A percentile compares a stretch with the other conserved stretches of the same genome.
phyloP scores from a whole-genome alignment of 805 yeast species.

The Tetrapisispora namnaoensis region DNA sequence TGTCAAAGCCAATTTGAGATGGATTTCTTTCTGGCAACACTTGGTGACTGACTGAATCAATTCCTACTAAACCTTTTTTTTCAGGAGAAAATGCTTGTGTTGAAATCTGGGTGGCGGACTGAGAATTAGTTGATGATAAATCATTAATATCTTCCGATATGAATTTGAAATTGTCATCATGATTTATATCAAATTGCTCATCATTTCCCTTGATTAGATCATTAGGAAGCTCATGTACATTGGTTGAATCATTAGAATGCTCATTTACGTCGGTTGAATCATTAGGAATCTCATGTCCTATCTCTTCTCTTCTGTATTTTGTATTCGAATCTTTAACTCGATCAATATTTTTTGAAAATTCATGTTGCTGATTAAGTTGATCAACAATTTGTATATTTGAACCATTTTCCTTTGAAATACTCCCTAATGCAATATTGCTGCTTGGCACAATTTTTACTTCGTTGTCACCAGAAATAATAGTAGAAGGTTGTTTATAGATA shows the following conservation, averaged over 20 bases:
- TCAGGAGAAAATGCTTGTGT: conserved; percentile 1
- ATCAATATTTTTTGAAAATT: too few relatives aligned
- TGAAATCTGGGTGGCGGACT: background rate
- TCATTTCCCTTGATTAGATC: background rate
- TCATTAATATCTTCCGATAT: background rate
- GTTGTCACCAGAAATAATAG: too few relatives aligned
- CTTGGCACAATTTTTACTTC: too few relatives aligned
- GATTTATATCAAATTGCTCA: background rate
- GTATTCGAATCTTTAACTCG: conserved; percentile 13
- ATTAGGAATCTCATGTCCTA: background rate
- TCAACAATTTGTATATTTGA: too few relatives aligned
- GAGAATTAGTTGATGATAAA: background rate
- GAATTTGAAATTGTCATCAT: background rate
- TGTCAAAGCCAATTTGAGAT: too few relatives aligned
- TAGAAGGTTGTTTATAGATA: too few relatives aligned
- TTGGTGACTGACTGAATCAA: background rate
- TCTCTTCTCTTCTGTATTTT: conserved; percentile 6
- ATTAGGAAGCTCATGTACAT: background rate
- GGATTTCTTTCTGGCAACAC: too few relatives aligned
- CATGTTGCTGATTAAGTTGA: too few relatives aligned
- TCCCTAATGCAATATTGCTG: too few relatives aligned
- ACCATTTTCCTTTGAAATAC: too few relatives aligned
- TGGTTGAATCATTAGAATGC: background rate
- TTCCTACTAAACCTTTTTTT: background rate
- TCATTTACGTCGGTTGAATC: background rate